These are phyloP conservation scores for Pseudocercospora macadamiae DNA, from an alignment of 2,329 filamentous ascomycete genomes.

Conservation along the genomic window DNA sequence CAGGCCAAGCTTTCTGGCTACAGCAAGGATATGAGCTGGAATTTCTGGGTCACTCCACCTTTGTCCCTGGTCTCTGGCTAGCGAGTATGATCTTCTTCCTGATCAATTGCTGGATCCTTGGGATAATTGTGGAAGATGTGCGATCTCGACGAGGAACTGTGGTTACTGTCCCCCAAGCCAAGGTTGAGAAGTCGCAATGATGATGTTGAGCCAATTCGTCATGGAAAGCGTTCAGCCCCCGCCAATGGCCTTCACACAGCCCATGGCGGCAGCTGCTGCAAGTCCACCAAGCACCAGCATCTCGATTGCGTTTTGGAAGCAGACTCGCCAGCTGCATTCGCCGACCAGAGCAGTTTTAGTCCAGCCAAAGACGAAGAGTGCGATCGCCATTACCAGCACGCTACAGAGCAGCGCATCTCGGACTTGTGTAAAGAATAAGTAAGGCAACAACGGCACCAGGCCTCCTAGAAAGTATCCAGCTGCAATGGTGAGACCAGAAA, in stretches of 20 bases:
- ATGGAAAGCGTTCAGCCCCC: constrained; percentile 13
- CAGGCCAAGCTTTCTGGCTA: constrained; percentile 63
- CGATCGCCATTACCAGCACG: constrained; percentile 62
- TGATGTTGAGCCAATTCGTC: background rate
- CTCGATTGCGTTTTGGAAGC: constrained; percentile 63
- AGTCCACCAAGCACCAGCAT: constrained; percentile 67
- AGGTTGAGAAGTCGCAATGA: constrained; percentile 21
- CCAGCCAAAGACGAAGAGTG: constrained; percentile 67
- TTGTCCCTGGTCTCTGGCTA: constrained; percentile 80
- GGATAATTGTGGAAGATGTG: constrained; percentile 73
- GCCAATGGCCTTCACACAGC: constrained; percentile 61
- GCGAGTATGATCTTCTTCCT: constrained; percentile 78
- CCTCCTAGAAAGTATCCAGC: constrained; percentile 72
- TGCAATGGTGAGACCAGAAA: constrained; percentile 67
- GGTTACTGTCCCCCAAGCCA: background rate
- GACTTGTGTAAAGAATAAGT: constrained; percentile 58
- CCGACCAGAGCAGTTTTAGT: constrained; percentile 61
- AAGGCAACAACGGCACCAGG: constrained; percentile 70
- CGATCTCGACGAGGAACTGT: constrained; percentile 22
- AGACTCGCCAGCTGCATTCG: constrained; percentile 48
- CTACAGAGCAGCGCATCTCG: constrained; percentile 61
- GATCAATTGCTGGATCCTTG: constrained; percentile 85
- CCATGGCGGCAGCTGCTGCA: constrained; percentile 68
- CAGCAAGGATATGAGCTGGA: constrained; percentile 56
- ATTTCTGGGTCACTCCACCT: constrained; percentile 74